Base-by-base conservation (phyloP, 2,329 filamentous ascomycete species). In the Curvularia eragrostidis region DNA sequence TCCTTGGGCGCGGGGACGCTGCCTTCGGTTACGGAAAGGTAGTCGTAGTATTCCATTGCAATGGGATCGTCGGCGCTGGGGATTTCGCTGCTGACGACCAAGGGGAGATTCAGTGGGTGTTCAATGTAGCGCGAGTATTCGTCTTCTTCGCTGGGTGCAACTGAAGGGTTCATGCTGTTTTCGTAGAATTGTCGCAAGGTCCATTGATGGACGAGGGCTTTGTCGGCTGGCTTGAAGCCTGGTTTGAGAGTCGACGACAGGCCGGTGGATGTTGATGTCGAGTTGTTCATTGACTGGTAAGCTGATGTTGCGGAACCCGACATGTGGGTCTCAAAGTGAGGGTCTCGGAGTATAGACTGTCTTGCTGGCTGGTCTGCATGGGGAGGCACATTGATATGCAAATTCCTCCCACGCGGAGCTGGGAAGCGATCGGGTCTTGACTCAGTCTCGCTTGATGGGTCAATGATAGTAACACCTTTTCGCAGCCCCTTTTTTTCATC, bases 81-180 rank as follows among this genome's bases (percentile, higher is more conserved):
- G 3, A 85, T 83, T 58, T 91, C 87, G 38, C 84, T 87, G 4
- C 88, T 90, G 1, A 91, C 84, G 0, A 95, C 91, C 1, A 99
- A 84, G 0, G 94, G 93, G 0, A 99, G 86, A 52, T 89, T 93
- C 54, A 96, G 88, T 1, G 95, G 93, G 71, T 99, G 95, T 12
- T 74, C 87, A 65, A 99, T 88, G 77, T 98, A 99, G 23, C 90
- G 87, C 57, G 88, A 85, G 74, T 99, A 99, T 74, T 98, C 95
- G 46, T 90, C 88, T 23, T 88, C 87, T 79, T 98, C 94, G 38
- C 86, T 84, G 7, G 84, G 78, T 7, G 86, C 90, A 36, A 99
- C 91, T 0, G 87, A 88, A 1, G 95, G 95, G 64, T 97, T 90
- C 43, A 98, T 83, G 5, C 91, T 95, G 73, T 93, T 90, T 52